Evolutionary conservation across 352 stramenopile genomes (phyloP).

Genomic region (Phytophthora agathidicida): DNA sequence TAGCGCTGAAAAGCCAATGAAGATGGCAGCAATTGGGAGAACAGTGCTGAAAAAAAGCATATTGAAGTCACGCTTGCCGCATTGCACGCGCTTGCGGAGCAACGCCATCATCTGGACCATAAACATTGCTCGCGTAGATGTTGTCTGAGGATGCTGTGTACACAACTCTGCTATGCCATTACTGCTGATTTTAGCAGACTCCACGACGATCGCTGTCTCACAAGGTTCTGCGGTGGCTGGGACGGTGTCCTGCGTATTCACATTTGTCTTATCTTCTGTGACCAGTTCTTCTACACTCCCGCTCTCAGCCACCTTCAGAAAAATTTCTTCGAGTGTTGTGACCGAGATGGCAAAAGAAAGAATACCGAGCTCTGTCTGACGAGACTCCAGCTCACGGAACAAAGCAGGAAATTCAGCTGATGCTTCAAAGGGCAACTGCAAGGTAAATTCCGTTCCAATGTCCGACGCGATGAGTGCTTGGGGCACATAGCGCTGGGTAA

Average conservation of each 20-base stretch:
- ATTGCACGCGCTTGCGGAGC: conserved; percentile 59
- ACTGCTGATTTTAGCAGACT: conserved; percentile 2
- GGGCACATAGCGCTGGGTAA: conserved; percentile 47
- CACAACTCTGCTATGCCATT: not conserved
- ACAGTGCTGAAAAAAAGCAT: conserved; percentile 81
- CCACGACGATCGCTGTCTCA: conserved; percentile 12
- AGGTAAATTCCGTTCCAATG: conserved; percentile 78
- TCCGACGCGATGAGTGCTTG: conserved; percentile 53
- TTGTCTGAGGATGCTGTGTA: not conserved
- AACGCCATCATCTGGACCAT: conserved; percentile 58
- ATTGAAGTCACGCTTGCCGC: conserved; percentile 61
- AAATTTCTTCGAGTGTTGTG: conserved; percentile 91
- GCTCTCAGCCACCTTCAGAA: conserved; percentile 85
- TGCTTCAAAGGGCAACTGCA: conserved; percentile 74
- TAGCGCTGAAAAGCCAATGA: conserved; percentile 65
- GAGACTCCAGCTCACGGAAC: conserved; percentile 74
- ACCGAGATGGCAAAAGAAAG: conserved; percentile 75
- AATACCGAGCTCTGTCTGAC: conserved; percentile 42
- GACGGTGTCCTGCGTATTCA: not conserved
- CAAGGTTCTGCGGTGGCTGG: not conserved
- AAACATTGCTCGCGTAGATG: not conserved
- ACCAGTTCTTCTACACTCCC: not conserved
- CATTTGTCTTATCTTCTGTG: not conserved
- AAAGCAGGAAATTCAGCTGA: conserved; percentile 64
- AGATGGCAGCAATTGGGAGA: conserved; percentile 71